Base-by-base conservation (phyloP, 2,329 filamentous ascomycete species). In the Coleophoma crateriformis region DNA sequence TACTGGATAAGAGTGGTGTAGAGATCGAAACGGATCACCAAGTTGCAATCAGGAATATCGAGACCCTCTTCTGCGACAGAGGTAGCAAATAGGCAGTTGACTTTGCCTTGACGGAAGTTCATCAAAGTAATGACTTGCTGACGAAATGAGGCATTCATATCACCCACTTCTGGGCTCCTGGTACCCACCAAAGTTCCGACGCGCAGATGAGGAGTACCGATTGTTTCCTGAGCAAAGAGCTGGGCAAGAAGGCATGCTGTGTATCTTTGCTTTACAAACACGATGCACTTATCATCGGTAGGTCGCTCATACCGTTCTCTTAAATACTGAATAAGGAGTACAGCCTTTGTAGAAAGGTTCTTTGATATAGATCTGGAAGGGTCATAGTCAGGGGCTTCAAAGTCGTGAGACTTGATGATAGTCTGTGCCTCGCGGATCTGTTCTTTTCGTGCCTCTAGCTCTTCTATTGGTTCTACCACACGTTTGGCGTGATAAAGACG, bases 1-100 rank as follows among this genome's bases (percentile, higher is more conserved):
- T 96, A 97, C 62, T 95, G 88, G 47, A 97, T 97, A 67, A 96
- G 83, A 0, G 92, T 96, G 11, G 78, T 76, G 67, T 90, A 96
- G 2, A 95, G 77, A 63, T 97, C 90, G 61, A 96, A 99, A 2
- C 91, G 71, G 51, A 87, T 74, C 32, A 87, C 72, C 1, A 85
- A 64, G 55, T 86, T 85, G 64, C 83, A 87, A 49, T 84, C 80
- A 0, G 83, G 82, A 44, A 87, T 78, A 57, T 87, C 83, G 12
- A 87, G 75, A 0, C 83, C 83, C 61, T 87, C 83, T 58, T 87
- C 83, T 0, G 78, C 82, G 2, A 87, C 79, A 0, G 82, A 82
- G 0, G 83, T 87, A 2, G 83, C 78, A 58, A 87, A 79, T 1
- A 87, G 68, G 54, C 83, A 85, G 61, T 86, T 87, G 17, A 79